Base-by-base conservation (phyloP, 345 rosid genomes). In the Gossypium arboreum region DNA sequence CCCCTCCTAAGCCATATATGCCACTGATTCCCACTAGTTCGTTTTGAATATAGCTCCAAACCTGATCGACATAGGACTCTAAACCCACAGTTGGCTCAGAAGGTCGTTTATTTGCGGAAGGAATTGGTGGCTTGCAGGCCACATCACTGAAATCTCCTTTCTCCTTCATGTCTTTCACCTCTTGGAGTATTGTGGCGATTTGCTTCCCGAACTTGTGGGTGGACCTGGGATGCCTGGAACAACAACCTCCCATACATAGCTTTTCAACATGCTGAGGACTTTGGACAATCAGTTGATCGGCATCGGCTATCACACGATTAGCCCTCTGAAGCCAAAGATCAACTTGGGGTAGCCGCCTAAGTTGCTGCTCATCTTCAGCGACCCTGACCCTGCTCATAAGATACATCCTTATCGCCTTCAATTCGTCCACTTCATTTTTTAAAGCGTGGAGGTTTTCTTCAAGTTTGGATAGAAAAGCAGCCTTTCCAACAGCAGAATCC, bases 1-100 rank as follows among this genome's bases (percentile, higher is more conserved):
- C 70, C 20, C 75, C 79, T 0, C 75, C 79, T 22, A 48, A 22
- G 12, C 79, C 79, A 13, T 76, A 59, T 9, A 77, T 2, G 15
- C 80, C 81, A 2, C 57, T 24, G 3, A n/a, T 47, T 15, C 43
- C 24, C 2, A 67, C 48, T 2, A 4, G 5, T 18, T 58, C 12
- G 8, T 27, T 22, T 17, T 12, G 2, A 24, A 65, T n/a, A 11
- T 0, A 18, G 0, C n/a, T 54, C 68, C 66, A 55, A 0, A 56
- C 66, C 27, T n/a, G n/a, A 10, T 15, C 20, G 27, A 72, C 45
- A 4, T 1, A 16, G 16, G 18, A 17, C n/a, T 78, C 72, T 63
- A 71, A 29, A 12, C 80, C 77, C 5, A 54, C 43, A 2, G 48
- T n/a, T 0, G 57, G 12, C 7, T 22, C 58, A 5, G 2, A 17